Conservation (phyloP, 768 basidiomycete genomes). For the Leccinum subtestaceum region DNA sequence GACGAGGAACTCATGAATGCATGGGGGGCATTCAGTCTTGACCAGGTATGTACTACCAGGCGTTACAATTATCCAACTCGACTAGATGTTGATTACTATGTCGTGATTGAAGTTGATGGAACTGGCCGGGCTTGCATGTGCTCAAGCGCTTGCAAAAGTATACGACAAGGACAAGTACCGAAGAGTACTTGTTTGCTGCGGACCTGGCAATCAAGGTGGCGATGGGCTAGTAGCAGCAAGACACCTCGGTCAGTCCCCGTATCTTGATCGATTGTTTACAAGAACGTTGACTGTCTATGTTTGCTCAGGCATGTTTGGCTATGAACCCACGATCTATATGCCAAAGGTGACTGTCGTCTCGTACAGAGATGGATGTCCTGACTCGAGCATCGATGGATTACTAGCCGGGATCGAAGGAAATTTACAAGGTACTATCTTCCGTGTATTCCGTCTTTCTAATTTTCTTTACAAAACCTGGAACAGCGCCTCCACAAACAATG, state of each 20-base stretch:
- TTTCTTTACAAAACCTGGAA: not conserved
- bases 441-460: not conserved
- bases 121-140: constrained; percentile 91
- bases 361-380: not conserved
- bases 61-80: not conserved
- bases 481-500: constrained; percentile 86
- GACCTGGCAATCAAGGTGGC: constrained; percentile 96
- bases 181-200: constrained; percentile 91
- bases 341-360: constrained; percentile 63
- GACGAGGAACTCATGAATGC: constrained; percentile 91
- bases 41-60: constrained; percentile 57
- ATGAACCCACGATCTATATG: constrained; percentile 85
- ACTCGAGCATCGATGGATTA: not conserved
- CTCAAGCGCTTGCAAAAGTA: constrained; percentile 78
- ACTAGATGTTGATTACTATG: not conserved
- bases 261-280: not conserved
- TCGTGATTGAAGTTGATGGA: constrained; percentile 78
- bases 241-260: constrained; percentile 65
- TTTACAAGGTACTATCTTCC: constrained; percentile 58
- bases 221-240: constrained; percentile 96
- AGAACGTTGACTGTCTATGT: not conserved
- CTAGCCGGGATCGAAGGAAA: constrained; percentile 91
- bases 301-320: constrained; percentile 82
- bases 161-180: constrained; percentile 67
- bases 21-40: constrained; percentile 89